Evolutionary conservation across 352 stramenopile genomes (phyloP), one percentile per base, ranked within the genome.

Genomic region (Phytophthora multivora): DNA sequence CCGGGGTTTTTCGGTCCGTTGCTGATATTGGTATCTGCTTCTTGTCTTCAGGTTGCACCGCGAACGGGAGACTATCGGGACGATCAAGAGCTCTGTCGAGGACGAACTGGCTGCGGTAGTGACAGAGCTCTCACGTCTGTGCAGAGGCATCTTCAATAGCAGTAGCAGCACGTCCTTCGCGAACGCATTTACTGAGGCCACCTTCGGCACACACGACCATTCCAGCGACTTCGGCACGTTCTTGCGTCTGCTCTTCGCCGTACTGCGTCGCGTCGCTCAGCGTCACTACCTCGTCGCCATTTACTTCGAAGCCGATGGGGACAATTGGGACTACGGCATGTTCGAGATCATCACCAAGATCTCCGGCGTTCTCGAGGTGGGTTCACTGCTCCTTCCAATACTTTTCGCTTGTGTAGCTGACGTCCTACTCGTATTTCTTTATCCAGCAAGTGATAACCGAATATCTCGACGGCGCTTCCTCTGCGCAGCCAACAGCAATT

Each of bases 101-200:
- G 66, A 80, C 48, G 83, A 93, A 19, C 63, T 95, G 26, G 65
- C 86, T 54, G 73, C 76, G 19, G 75, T 91, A 2, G 63, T 93
- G 21, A 58, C 70, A 19, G 63, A 88, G 31, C 80, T 95, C 39
- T 88, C 83, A 25, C 72, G 82, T 25, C 84, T 93, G 18, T 95
- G 82, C 26, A 69, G 81, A 8, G 73, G 72, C 8, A 88, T 91
- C 42, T 93, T 88, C 70, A 90, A 90, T 52, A 76, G 77, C 2
- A 83, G 73, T 55, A 90, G 79, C 54, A 86, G 78, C 49, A 93
- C 80, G n/a, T 91, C 84, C 3, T 89, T 90, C 48, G 79, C 85
- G 43, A 89, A 88, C 56, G 77, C 65, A 26, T 90, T 90, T 58
- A 92, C 76, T 9, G 77, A 93, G 45, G 85, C 81, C 15, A 81